A percentile compares a stretch with the other conserved stretches of the same genome.
These are phyloP conservation scores for Chlorella variabilis DNA, from an alignment of 163 green algal species.

Conservation along the genomic window DNA sequence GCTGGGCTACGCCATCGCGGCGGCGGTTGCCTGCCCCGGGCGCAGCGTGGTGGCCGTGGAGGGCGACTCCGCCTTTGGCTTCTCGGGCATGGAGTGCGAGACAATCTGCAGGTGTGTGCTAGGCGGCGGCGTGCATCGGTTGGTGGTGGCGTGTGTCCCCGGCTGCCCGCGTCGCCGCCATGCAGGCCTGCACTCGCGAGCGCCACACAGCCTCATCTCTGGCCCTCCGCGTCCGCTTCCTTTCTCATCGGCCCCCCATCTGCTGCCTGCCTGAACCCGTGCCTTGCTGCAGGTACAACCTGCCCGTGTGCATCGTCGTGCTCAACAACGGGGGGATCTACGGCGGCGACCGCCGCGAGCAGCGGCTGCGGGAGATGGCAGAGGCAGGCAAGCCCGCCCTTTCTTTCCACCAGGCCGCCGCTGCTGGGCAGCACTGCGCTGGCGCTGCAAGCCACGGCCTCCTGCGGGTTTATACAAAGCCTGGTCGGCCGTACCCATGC, in stretches of 20 bases:
- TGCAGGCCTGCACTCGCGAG: neutral
- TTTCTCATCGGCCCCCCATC: too few relatives aligned
- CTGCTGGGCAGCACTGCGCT: neutral
- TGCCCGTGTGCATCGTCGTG: conserved; percentile 78
- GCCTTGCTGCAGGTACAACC: conserved; percentile 64
- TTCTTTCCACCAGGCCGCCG: neutral
- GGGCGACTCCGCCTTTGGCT: conserved; percentile 88
- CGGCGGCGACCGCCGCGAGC: conserved; percentile 73
- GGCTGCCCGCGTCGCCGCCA: neutral
- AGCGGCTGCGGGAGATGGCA: conserved; percentile 44
- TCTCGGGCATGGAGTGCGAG: conserved; percentile 79
- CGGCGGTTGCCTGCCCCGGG: conserved; percentile 46
- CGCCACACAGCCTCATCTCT: too few relatives aligned
- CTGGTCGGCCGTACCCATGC: too few relatives aligned
- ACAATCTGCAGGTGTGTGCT: conserved; percentile 62
- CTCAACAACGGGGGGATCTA: conserved; percentile 91
- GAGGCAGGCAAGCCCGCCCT: conserved; percentile 23
- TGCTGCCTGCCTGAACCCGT: too few relatives aligned
- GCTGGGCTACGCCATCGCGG: conserved; percentile 74
- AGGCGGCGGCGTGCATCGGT: neutral
- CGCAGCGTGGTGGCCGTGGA: conserved; percentile 78
- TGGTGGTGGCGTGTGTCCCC: too few relatives aligned
- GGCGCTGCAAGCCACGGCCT: neutral
- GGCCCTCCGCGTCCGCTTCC: too few relatives aligned
- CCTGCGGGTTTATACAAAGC: too few relatives aligned